phyloP scores from a whole-genome alignment of 768 basidiomycete genomes.

The Pleurotus citrinopileatus region DNA sequence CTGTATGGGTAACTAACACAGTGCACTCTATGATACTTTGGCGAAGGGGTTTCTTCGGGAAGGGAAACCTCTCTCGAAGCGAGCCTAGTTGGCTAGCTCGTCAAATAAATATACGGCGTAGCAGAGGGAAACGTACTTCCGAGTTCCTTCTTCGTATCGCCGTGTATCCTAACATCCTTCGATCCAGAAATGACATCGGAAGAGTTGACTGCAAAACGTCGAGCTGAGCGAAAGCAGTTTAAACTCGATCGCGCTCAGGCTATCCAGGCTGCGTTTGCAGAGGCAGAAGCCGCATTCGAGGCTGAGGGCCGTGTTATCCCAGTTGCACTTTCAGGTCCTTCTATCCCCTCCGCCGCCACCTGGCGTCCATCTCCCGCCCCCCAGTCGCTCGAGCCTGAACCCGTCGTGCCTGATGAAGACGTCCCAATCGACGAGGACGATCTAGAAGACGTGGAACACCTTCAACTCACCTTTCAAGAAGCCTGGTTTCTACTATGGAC shows the following conservation, averaged over 20 bases:
- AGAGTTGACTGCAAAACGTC: slow-evolving; percentile 84
- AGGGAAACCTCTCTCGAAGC: slow-evolving; percentile 90
- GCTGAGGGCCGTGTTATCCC: slow-evolving; percentile 62
- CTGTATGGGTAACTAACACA: slow-evolving; percentile 77
- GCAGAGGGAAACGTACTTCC: slow-evolving; percentile 57
- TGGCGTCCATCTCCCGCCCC: slow-evolving; percentile 55
- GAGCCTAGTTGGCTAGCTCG: slow-evolving; percentile 92
- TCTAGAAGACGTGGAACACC: slow-evolving; percentile 78
- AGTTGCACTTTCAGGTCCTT: slow-evolving; percentile 55
- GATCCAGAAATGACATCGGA: slow-evolving; percentile 76
- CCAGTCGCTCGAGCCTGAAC: slow-evolving; percentile 13
- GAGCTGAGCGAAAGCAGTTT: slow-evolving; percentile 88
- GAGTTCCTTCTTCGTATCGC: slow-evolving; percentile 1
- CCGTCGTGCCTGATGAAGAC: slow-evolving; percentile 27
- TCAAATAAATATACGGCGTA: slow-evolving; percentile 63
- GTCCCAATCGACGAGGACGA: slow-evolving; percentile 40
- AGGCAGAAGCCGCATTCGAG: slow-evolving; percentile 75
- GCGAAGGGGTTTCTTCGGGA: slow-evolving; percentile 94
- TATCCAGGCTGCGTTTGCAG: slow-evolving; percentile 76
- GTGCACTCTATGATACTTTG: slow-evolving; percentile 73
- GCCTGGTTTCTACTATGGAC: slow-evolving; percentile 88
- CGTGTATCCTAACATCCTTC: background rate
- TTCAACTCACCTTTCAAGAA: slow-evolving; percentile 87
- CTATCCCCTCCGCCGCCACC: slow-evolving; percentile 78
- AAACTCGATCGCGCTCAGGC: slow-evolving; percentile 90